Conservation (phyloP, 2,329 filamentous ascomycete genomes). For the Fusarium sp. region DNA sequence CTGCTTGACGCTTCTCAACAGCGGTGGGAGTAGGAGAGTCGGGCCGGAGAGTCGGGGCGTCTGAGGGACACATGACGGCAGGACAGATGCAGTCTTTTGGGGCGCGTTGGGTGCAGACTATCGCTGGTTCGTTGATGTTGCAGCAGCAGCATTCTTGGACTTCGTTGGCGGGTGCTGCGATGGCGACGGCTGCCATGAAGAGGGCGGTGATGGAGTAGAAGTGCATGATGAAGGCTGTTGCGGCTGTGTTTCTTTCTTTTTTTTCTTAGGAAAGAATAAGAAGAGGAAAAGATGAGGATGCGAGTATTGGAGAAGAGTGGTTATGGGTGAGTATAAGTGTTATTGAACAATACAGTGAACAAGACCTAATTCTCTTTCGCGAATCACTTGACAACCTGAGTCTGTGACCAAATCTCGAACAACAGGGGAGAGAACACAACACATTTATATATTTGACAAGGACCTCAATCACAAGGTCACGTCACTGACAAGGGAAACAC, state of each 20-base stretch:
- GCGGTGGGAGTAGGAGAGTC: background rate
- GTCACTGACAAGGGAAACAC: conserved; percentile 13
- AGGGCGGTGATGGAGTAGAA: conserved; percentile 40
- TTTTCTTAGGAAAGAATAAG: background rate
- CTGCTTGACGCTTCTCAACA: conserved; percentile 7
- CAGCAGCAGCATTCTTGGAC: conserved; percentile 51
- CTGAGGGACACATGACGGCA: conserved; percentile 38
- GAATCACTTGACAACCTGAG: conserved; percentile 18
- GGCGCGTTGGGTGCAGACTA: conserved; percentile 40
- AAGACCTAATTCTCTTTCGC: background rate
- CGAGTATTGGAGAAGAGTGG: background rate
- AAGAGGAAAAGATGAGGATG: background rate
- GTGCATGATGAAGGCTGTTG: conserved; percentile 35
- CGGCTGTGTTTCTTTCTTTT: background rate
- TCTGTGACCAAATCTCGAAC: background rate
- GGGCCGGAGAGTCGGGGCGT: conserved; percentile 31
- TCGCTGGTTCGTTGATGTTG: conserved; percentile 39
- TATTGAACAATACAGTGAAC: conserved; percentile 3
- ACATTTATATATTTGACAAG: conserved; percentile 15
- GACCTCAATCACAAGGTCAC: conserved; percentile 12
- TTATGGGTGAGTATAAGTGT: background rate
- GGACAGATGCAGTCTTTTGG: conserved; percentile 44
- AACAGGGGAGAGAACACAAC: background rate
- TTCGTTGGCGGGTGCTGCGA: conserved; percentile 36
- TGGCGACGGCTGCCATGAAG: conserved; percentile 36